Base-by-base conservation (phyloP, 352 stramenopile genomes). In the Globisporangium acanthophoron region DNA sequence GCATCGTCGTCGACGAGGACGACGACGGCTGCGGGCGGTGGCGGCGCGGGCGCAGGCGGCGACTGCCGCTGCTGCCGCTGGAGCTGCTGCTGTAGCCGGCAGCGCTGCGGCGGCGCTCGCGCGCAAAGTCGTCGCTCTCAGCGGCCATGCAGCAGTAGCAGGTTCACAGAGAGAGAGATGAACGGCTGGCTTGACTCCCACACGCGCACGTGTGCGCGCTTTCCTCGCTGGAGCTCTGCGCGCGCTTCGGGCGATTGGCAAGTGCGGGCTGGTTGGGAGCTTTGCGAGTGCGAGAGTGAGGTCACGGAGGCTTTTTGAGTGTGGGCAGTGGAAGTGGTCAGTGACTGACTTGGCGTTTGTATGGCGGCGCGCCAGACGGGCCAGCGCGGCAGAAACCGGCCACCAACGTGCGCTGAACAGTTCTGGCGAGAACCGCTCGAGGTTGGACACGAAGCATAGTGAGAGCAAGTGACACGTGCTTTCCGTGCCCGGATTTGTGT, bases 61-160 rank as follows among this genome's bases (percentile, higher is more conserved):
- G 15, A 41, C 41, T n/a, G 50, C 16, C 50, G 33, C 46, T 43
- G 35, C 13, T 47, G 35, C 20, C 33, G 55, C 40, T 59, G 13
- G 37, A 43, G 29, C 45, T 61, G 46, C 13, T 61, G 56, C 46
- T 61, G 18, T 37, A 47, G 35, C 44, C 54, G 6, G 46, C 47
- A 13, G 31, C 21, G 33, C 20, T 54, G 46, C 46, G 55, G 33
- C 35, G 48, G n/a, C 45, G 46, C 3, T 48, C 46, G 46, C 39
- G 35, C 45, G 21, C 21, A 54, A 39, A 61, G 39, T 39, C 47
- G 47, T 61, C 55, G 48, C 47, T 6, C 46, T 61, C 55, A 46
- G 53, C 56, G 29, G 20, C 46, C 56, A 61, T 61, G 15, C 33
- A 37, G 33, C 45, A 18, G 13, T 15, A 35, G 31, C 5, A 35